Evolutionary conservation across 371 early-diverging fungal genomes (phyloP), one percentile per base, ranked within the genome.

Genomic region (Saksenaea vasiformis): DNA sequence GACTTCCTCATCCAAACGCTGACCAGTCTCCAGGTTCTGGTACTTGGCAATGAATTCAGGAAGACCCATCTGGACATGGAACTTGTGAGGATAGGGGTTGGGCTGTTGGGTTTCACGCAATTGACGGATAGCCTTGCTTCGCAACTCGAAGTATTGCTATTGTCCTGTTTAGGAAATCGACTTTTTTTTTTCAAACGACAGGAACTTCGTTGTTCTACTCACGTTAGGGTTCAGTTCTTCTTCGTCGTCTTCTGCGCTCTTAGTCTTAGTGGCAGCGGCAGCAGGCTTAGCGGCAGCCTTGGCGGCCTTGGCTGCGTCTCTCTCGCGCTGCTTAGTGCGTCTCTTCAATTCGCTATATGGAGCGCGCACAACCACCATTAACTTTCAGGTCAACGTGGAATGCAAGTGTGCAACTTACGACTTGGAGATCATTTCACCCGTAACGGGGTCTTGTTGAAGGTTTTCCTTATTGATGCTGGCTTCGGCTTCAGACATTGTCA

Each of bases 51-150:
- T 93, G 68, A 92, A 98, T 26, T 85, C 91, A 26, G 93, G 85
- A 62, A 98, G 67, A 15, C 93, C 91, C 74, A 94, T 79, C 43
- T 87, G 76, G 47, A 97, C 98, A 58, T 94, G 78, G 91, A 96
- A 98, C 87, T 98, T 98, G 91, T 98, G 95, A 61, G 99, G 99
- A 73, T 98, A 98, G 54, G 98, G 97, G 69, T 86, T 87, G 69
- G 94, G 93, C 39, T 84, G 86, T 66, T 90, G 75, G 62, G 85
- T 83, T 66, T 86, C 85, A 67, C 94, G 91, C 65, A 95, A 83
- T 82, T 90, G 85, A 66, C 84, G 86, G 66, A 98, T 85, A 24
- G 85, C 83, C 83, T 91, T 91, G 71, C 90, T 90, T 67, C 99
- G 91, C 73, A 95, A 86, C 79, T 98, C 99, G 86, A 96, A 98